Evolutionary conservation across 257 asterid species (phyloP), one percentile per base, ranked within the genome.

Genomic region (Nicotiana tabacum): DNA sequence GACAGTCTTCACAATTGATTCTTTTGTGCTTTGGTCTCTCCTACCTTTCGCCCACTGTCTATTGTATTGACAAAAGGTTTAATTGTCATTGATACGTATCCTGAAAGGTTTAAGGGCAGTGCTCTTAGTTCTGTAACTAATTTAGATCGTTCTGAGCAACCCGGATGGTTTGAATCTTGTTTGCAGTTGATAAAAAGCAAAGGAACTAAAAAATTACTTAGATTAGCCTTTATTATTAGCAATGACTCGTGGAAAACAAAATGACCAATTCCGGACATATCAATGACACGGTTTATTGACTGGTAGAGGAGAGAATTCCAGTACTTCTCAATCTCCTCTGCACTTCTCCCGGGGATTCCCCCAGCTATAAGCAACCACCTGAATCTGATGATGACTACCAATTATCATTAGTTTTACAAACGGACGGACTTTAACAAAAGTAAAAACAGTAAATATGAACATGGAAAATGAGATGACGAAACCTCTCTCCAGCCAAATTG

Each of bases 321-420:
- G 80, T 82, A 82, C 32, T 48, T 81, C 83, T 51, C 68, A 32
- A 66, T 81, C 33, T 81, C 69, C 10, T 81, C 68, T 6, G 70
- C 84, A 27, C 70, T 30, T 69, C 84, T 57, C 46, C 84, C 69
- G 2, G 80, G 16, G 16, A 82, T 68, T 37, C 62, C 55, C 57
- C 70, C 83, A 33, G 72, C 79, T 77, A 77, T 55, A 8, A 69
- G 70, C 56, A 70, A 55, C 80, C 70, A 82, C 61, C 84, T 82
- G 61, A 55, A 68, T 58, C 84, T 82, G 62, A 56, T 56, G 62
- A 17, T 15, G 21, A 56, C 62, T 2, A 6, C 62, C 62, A 17
- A 15, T 56, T 56, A 56, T 56, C 62, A 16, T 56, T 35, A 35
- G 5, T 37, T 33, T 37, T 37, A 37, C 43, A 6, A 5, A 5